Evolutionary conservation across 345 rosid species (phyloP).

Genomic region (Bretschneidera sinensis): DNA sequence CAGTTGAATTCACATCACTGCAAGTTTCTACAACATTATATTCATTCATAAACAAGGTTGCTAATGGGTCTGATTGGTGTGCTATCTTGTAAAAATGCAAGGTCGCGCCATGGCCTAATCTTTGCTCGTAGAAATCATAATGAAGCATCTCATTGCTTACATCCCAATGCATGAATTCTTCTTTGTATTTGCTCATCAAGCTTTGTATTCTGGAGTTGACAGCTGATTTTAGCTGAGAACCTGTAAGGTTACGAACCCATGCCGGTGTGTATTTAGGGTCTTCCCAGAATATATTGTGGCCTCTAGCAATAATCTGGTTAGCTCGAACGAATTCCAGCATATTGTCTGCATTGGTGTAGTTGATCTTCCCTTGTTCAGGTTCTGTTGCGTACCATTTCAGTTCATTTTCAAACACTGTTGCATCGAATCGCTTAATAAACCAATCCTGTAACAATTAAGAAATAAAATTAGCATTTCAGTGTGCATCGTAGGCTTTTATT

Average conservation of each 20-base stretch:
- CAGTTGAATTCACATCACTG: constrained; percentile 58
- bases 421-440: constrained; percentile 77
- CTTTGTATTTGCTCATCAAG: constrained; percentile 69
- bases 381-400: constrained; percentile 95
- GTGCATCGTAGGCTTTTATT: too few relatives aligned
- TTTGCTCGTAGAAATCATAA: constrained; percentile 65
- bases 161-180: constrained; percentile 79
- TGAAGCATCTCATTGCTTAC: constrained; percentile 92
- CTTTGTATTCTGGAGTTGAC: constrained; percentile 58
- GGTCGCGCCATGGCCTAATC: constrained; percentile 62
- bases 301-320: constrained; percentile 56
- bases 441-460: constrained; percentile 41
- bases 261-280: constrained; percentile 62
- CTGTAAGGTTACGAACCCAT: constrained; percentile 54
- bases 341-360: constrained; percentile 58
- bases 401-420: constrained; percentile 85
- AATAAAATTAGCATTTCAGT: too few relatives aligned
- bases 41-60: constrained; percentile 75
- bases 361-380: constrained; percentile 50
- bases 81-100: constrained; percentile 53
- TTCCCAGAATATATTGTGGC: constrained; percentile 95
- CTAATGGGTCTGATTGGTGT: constrained; percentile 54
- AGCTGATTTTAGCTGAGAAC: constrained; percentile 41
- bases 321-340: constrained; percentile 60
- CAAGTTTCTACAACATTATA: constrained; percentile 86